phyloP scores from a whole-genome alignment of 768 basidiomycete genomes.

The Hemileccinum rubropunctum region DNA sequence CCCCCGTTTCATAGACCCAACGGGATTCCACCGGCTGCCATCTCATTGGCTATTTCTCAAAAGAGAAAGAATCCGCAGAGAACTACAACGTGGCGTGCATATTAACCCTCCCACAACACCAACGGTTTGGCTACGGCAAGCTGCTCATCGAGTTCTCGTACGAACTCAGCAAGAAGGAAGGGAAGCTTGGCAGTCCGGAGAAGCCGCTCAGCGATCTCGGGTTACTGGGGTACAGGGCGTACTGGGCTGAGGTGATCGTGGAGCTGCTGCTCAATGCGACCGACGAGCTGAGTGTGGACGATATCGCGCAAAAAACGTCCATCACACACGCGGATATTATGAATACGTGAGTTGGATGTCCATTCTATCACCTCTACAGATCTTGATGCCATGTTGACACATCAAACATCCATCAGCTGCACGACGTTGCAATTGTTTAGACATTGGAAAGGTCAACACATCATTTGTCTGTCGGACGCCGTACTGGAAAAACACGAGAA shows the following conservation, averaged over 20 bases:
- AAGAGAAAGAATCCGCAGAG: conserved; percentile 98
- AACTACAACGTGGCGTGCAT: conserved; percentile 99
- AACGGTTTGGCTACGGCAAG: conserved; percentile 94
- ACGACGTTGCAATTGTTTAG: conserved; percentile 94
- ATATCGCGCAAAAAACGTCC: conserved; percentile 92
- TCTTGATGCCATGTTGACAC: conserved; percentile 11
- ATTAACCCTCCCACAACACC: conserved; percentile 96
- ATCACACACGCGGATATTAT: conserved; percentile 96
- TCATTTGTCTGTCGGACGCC: conserved; percentile 87
- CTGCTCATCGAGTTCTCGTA: conserved; percentile 98
- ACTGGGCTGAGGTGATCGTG: conserved; percentile 96
- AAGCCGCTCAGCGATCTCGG: conserved; percentile 96
- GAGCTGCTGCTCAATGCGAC: conserved; percentile 73
- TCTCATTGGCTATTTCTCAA: conserved; percentile 96
- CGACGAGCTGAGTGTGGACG: conserved; percentile 88
- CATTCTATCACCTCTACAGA: conserved; percentile 2
- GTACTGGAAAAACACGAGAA: conserved; percentile 91
- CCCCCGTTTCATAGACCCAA: conserved; percentile 49
- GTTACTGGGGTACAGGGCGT: conserved; percentile 88
- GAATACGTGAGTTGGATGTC: conserved; percentile 79
- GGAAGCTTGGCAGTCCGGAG: conserved; percentile 94
- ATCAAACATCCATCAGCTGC: conserved; percentile 52
- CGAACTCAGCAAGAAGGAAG: conserved; percentile 94
- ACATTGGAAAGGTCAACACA: conserved; percentile 92
- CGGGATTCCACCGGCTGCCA: conserved; percentile 92